Evolutionary conservation across 495 filamentous ascomycete species (phyloP).

Genomic region (Choiromyces venosus): DNA sequence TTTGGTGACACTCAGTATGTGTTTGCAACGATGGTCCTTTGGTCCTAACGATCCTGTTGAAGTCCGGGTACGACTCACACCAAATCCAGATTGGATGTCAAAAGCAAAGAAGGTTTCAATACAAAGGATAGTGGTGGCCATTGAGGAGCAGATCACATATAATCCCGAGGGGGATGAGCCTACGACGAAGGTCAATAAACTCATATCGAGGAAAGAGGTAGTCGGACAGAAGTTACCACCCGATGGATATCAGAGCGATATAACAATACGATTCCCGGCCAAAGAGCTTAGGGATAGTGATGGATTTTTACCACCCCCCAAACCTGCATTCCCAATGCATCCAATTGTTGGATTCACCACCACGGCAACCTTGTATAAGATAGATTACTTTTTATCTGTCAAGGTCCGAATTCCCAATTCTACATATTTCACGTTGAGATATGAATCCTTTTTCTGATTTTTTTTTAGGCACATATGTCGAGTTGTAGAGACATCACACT

Average conservation of each 20-base stretch:
- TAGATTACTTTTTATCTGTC: conserved; percentile 91
- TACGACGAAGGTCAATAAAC: conserved; percentile 76
- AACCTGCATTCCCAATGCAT: conserved; percentile 83
- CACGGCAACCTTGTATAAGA: conserved; percentile 89
- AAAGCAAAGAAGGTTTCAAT: conserved; percentile 93
- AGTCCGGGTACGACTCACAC: conserved; percentile 86
- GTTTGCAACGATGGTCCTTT: conserved; percentile 91
- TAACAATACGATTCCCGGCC: conserved; percentile 84
- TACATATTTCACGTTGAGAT: not conserved
- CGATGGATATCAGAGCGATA: conserved; percentile 80
- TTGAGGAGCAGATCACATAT: conserved; percentile 95
- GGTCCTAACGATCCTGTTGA: conserved; percentile 91
- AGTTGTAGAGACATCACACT: conserved; percentile 83
- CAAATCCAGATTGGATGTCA: conserved; percentile 82
- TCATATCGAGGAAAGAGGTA: conserved; percentile 75
- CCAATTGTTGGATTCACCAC: conserved; percentile 87
- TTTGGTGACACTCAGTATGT: conserved; percentile 84
- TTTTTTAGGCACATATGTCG: conserved; percentile 74
- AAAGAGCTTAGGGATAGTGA: conserved; percentile 85
- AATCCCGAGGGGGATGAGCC: conserved; percentile 98
- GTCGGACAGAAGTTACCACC: conserved; percentile 80
- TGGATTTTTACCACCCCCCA: conserved; percentile 77
- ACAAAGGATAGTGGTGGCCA: conserved; percentile 83
- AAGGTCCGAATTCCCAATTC: conserved; percentile 57
- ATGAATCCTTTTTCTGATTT: conserved; percentile 18